A percentile compares a stretch with the other conserved stretches of the same genome.
Conservation (phyloP, 1,139 yeast species). For the Diutina pseudorugosa region DNA sequence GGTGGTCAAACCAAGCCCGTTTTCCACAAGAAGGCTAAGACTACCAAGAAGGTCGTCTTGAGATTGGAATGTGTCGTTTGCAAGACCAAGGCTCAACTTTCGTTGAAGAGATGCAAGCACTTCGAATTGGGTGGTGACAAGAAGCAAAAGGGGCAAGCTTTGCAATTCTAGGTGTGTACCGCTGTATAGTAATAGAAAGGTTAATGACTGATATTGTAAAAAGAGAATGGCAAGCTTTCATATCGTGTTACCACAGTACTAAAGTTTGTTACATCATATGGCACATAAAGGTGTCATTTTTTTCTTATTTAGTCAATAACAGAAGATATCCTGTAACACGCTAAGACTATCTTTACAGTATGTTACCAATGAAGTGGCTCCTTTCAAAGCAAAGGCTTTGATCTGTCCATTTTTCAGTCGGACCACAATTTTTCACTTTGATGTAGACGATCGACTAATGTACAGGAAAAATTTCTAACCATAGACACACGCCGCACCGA, state of each 20-base stretch:
- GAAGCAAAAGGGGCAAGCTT: conserved; percentile 99
- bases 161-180: conserved; percentile 56
- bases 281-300: too few species aligned
- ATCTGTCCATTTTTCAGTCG: background rate
- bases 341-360: too few species aligned
- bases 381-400: background rate
- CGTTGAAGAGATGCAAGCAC: conserved; percentile 99
- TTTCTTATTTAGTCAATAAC: too few species aligned
- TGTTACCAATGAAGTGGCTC: background rate
- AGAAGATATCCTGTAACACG: too few species aligned
- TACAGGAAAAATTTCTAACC: background rate
- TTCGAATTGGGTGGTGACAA: conserved; percentile 99
- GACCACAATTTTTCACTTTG: background rate
- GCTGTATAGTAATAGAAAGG: conserved; percentile 4
- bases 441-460: background rate
- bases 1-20: conserved; percentile 99
- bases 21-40: conserved; percentile 99
- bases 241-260: too few species aligned
- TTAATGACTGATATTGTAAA: background rate
- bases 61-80: conserved; percentile 98
- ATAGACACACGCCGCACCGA: background rate
- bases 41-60: conserved; percentile 99
- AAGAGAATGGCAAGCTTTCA: too few species aligned
- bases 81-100: conserved; percentile 97
- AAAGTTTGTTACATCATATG: too few species aligned